A percentile compares a stretch with the other conserved stretches of the same genome.
Conservation (phyloP, 371 early-diverging fungal species). For the Mortierella sp. region DNA sequence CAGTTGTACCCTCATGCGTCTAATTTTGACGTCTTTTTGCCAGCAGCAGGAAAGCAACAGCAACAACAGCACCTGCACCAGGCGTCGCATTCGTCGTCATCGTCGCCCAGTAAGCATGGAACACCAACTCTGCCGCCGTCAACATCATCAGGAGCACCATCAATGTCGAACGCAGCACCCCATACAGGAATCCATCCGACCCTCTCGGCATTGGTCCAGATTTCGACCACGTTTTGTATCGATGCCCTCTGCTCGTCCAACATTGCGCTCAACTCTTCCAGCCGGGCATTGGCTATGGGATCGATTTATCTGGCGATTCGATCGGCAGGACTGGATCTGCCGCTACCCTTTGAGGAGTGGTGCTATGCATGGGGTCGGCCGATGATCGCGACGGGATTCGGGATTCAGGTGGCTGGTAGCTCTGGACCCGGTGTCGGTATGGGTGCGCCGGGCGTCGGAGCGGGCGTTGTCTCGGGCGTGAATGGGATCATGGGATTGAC, state of each 20-base stretch:
- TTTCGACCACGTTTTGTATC: slow-evolving; percentile 53
- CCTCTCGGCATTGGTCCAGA: slow-evolving; percentile 47
- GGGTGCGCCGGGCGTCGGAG: slow-evolving; percentile 1
- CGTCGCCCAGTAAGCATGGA: slow-evolving; percentile 37
- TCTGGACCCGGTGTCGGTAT: slow-evolving; percentile 17
- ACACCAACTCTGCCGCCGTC: slow-evolving; percentile 35
- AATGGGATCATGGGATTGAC: slow-evolving; percentile 46
- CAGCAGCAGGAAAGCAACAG: slow-evolving; percentile 19
- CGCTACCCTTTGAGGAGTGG: slow-evolving; percentile 54
- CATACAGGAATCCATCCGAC: slow-evolving; percentile 53
- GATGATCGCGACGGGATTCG: slow-evolving; percentile 40
- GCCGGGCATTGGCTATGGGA: slow-evolving; percentile 53
- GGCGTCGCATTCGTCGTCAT: not conserved
- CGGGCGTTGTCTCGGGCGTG: slow-evolving; percentile 27
- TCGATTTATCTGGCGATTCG: slow-evolving; percentile 52
- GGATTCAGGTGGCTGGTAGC: slow-evolving; percentile 17
- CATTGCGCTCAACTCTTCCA: slow-evolving; percentile 47
- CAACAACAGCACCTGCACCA: slow-evolving; percentile 2
- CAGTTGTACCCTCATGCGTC: slow-evolving; percentile 46
- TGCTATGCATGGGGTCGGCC: slow-evolving; percentile 55
- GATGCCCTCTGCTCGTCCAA: slow-evolving; percentile 50
- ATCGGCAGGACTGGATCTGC: slow-evolving; percentile 42
- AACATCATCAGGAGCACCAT: slow-evolving; percentile 20
- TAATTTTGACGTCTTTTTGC: slow-evolving; percentile 53
- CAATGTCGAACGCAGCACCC: slow-evolving; percentile 13